A percentile compares a stretch with the other conserved stretches of the same genome.
Conservation (phyloP, 1,284 basidiomycete species). For the Sparassis latifolia region DNA sequence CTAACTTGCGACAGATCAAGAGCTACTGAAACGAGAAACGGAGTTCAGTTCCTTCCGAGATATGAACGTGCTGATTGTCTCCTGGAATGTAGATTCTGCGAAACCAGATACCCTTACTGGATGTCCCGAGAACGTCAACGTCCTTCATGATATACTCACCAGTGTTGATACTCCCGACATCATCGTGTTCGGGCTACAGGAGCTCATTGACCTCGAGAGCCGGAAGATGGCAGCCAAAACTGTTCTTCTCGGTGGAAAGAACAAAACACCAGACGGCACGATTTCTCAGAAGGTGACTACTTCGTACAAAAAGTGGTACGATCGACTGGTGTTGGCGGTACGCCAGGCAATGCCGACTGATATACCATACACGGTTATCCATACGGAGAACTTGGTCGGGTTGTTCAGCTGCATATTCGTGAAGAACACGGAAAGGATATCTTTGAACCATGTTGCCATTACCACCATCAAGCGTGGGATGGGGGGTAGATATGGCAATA, state of each 20-base stretch:
- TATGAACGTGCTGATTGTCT: slow-evolving; percentile 76
- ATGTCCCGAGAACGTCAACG: slow-evolving; percentile 57
- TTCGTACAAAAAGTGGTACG: slow-evolving; percentile 85
- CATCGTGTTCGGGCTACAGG: slow-evolving; percentile 92
- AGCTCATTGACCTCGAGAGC: slow-evolving; percentile 90
- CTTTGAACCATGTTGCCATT: slow-evolving; percentile 68
- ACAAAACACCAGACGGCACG: slow-evolving; percentile 56
- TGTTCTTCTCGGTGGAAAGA: slow-evolving; percentile 71
- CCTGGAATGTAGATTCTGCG: slow-evolving; percentile 92
- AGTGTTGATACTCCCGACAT: slow-evolving; percentile 80
- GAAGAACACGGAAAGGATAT: slow-evolving; percentile 51
- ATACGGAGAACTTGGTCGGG: slow-evolving; percentile 88
- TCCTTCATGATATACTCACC: slow-evolving; percentile 65
- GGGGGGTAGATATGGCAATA: slow-evolving; percentile 92
- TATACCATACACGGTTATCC: slow-evolving; percentile 69
- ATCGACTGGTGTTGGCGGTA: slow-evolving; percentile 72
- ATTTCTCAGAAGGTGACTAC: slow-evolving; percentile 77
- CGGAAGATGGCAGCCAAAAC: slow-evolving; percentile 90
- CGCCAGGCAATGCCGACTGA: slow-evolving; percentile 62
- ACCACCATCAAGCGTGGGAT: slow-evolving; percentile 88
- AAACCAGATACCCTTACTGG: slow-evolving; percentile 71
- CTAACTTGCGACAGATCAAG: slow-evolving; percentile 45
- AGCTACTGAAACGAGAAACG: slow-evolving; percentile 68
- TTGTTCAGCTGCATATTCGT: slow-evolving; percentile 87
- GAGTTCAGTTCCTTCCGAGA: slow-evolving; percentile 79